A percentile compares a stretch with the other conserved stretches of the same genome.
Evolutionary conservation across 257 asterid genomes (phyloP).

Genomic region (Salvia miltiorrhiza): DNA sequence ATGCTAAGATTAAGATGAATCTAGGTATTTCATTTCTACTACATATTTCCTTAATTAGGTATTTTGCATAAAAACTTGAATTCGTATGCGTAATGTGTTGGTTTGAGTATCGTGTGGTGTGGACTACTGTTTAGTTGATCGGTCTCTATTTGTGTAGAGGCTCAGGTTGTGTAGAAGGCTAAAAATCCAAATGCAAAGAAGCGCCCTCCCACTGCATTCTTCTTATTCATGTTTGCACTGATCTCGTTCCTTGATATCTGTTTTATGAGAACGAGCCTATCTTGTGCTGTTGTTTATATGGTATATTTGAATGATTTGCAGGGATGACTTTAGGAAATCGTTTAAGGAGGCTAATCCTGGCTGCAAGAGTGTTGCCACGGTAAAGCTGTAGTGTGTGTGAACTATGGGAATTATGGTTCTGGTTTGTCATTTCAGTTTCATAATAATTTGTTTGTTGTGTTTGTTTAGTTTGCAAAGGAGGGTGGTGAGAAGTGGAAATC

Average conservation of each 20-base stretch:
- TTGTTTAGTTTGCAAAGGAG: conserved; percentile 67
- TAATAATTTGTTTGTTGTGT: neutral
- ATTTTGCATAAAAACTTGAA: neutral
- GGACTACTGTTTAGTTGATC: neutral
- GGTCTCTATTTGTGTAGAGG: conserved; percentile 33
- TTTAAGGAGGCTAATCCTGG: conserved; percentile 78
- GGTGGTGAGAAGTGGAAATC: conserved; percentile 88
- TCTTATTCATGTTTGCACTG: conserved; percentile 58
- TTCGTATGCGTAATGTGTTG: neutral
- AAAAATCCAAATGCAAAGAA: conserved; percentile 55
- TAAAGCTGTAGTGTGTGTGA: conserved; percentile 7
- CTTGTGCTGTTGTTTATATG: neutral
- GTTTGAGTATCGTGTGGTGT: neutral
- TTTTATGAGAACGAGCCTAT: neutral
- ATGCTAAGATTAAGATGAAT: conserved; percentile 76
- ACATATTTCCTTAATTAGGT: neutral
- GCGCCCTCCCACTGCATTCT: conserved; percentile 84
- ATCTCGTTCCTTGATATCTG: neutral
- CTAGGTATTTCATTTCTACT: conserved; percentile 36
- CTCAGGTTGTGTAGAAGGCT: conserved; percentile 52
- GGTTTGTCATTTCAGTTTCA: neutral
- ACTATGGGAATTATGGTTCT: neutral
- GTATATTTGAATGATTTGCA: conserved; percentile 10
- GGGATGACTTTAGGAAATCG: conserved; percentile 71
- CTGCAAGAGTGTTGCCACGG: conserved; percentile 52